A percentile compares a stretch with the other conserved stretches of the same genome.
Evolutionary conservation across 1,284 basidiomycete genomes (phyloP).

Genomic region (Sporisorium exsertum): DNA sequence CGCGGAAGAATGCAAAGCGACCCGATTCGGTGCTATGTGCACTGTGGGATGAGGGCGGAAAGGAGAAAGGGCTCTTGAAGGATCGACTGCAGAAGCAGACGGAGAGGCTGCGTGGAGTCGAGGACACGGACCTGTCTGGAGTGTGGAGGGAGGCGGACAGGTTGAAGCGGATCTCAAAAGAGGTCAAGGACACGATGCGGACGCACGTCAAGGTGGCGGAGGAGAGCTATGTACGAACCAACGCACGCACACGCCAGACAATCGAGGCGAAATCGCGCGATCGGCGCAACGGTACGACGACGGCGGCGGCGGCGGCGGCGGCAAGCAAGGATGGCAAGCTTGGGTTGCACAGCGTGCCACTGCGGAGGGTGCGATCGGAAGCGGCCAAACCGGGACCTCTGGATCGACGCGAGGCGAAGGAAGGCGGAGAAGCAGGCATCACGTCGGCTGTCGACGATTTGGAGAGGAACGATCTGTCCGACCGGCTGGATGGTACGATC

Average conservation of each 20-base stretch:
- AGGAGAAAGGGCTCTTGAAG: slow-evolving; percentile 19
- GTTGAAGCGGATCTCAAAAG: slow-evolving; percentile 1
- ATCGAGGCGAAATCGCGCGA: slow-evolving; percentile 15
- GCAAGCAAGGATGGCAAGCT: slow-evolving; percentile 4
- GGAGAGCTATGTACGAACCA: slow-evolving; percentile 23
- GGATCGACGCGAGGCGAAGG: not conserved
- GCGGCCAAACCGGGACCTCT: not conserved
- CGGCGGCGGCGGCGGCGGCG: not conserved
- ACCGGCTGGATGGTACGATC: slow-evolving; percentile 19
- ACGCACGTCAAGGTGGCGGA: slow-evolving; percentile 30
- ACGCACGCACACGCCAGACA: slow-evolving; percentile 3
- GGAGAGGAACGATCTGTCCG: slow-evolving; percentile 4
- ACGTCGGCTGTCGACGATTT: slow-evolving; percentile 19
- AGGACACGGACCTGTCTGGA: slow-evolving; percentile 33
- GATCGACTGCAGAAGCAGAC: slow-evolving; percentile 11
- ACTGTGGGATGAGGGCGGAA: slow-evolving; percentile 29
- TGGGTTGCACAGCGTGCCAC: slow-evolving; percentile 7
- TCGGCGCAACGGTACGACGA: not conserved
- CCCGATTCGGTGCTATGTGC: slow-evolving; percentile 37
- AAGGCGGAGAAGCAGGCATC: not conserved
- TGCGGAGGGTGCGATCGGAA: slow-evolving; percentile 33
- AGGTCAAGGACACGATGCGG: slow-evolving; percentile 16
- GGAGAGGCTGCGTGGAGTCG: slow-evolving; percentile 19
- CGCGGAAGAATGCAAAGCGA: slow-evolving; percentile 16
- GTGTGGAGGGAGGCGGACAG: slow-evolving; percentile 25